phyloP scores from a whole-genome alignment of 768 basidiomycete genomes.

The Tylopilus subfusipes region DNA sequence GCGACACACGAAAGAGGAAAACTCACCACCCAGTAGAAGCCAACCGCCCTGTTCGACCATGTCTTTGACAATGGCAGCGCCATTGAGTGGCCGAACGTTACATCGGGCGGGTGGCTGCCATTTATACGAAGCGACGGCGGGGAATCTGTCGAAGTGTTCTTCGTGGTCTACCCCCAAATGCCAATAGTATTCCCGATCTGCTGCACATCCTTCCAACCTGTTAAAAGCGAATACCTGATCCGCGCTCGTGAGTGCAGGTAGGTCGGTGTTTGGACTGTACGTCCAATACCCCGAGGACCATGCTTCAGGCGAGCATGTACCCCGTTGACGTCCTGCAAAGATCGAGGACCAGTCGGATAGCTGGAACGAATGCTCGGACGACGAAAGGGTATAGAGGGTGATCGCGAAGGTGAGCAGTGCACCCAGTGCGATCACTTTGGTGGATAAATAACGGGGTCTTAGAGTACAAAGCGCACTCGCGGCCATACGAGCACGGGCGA shows the following conservation, averaged over 20 bases:
- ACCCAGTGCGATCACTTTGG: constrained; percentile 26
- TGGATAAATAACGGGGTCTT: constrained; percentile 21
- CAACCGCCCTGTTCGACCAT: constrained; percentile 69
- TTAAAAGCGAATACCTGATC: constrained; percentile 49
- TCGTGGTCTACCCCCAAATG: constrained; percentile 54
- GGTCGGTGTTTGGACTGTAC: constrained; percentile 35
- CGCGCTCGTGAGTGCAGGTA: constrained; percentile 33
- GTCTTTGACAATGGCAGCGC: constrained; percentile 46
- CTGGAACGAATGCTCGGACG: constrained; percentile 14
- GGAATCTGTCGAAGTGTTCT: constrained; percentile 50
- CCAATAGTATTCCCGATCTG: constrained; percentile 59
- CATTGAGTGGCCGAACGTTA: constrained; percentile 38
- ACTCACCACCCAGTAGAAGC: constrained; percentile 61
- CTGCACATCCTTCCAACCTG: constrained; percentile 62
- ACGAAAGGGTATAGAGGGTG: constrained; percentile 30
- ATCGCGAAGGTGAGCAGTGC: constrained; percentile 25
- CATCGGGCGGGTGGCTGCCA: constrained; percentile 53
- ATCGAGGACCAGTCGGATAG: constrained; percentile 20
- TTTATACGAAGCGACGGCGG: constrained; percentile 46
- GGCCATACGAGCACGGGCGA: background rate
- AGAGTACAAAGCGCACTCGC: constrained; percentile 8
- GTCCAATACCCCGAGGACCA: constrained; percentile 42
- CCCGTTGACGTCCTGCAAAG: constrained; percentile 27
- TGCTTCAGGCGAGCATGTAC: constrained; percentile 33
- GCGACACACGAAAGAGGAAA: background rate